These are phyloP conservation scores for Starmerella powellii DNA, from an alignment of 805 yeast species.

Conservation along the genomic window DNA sequence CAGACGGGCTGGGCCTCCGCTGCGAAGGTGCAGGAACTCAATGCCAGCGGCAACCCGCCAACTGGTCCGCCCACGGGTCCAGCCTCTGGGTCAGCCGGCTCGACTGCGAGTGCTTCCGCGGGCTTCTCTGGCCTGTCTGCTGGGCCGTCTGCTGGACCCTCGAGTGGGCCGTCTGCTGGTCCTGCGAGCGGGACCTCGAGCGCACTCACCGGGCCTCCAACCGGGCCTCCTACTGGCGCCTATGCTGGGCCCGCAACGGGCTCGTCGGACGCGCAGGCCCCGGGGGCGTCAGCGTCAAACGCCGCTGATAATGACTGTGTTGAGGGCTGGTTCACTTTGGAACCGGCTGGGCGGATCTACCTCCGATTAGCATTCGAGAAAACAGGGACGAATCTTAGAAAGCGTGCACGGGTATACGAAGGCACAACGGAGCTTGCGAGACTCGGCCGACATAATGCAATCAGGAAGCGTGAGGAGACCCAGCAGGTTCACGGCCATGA, in stretches of 20 bases:
- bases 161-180: too few species aligned
- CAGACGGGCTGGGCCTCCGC: slow-evolving; percentile 82
- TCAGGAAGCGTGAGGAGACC: slow-evolving; percentile 71
- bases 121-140: too few species aligned
- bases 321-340: slow-evolving; percentile 79
- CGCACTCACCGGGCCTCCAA: slow-evolving; percentile 1
- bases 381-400: slow-evolving; percentile 32
- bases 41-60: slow-evolving; percentile 1
- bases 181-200: too few species aligned
- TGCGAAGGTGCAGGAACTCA: slow-evolving; percentile 32
- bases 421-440: slow-evolving; percentile 30
- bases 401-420: slow-evolving; percentile 28
- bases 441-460: slow-evolving; percentile 94
- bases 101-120: too few species aligned
- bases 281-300: too few species aligned
- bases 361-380: slow-evolving; percentile 71
- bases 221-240: neutral
- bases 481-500: slow-evolving; percentile 95
- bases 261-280: neutral
- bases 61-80: neutral
- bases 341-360: slow-evolving; percentile 86
- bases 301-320: slow-evolving; percentile 29
- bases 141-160: neutral
- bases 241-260: neutral
- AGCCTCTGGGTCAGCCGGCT: neutral